Conservation (phyloP, 2,329 filamentous ascomycete species). For the Uncinocarpus reesii region DNA sequence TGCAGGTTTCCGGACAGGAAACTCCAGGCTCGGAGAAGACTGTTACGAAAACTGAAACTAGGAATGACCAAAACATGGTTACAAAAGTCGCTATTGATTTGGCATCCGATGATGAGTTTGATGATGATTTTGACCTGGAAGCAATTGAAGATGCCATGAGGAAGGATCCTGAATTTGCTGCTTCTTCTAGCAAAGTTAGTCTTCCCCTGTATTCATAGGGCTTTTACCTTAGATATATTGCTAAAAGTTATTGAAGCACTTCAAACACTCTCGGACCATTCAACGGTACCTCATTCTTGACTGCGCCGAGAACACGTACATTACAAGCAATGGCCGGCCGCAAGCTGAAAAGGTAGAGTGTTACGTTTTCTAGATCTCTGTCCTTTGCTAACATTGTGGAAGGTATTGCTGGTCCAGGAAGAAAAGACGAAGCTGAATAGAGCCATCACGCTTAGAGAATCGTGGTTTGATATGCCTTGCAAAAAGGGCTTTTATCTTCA, state of each 20-base stretch:
- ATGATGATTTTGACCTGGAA: conserved; percentile 52
- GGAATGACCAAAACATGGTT: conserved; percentile 29
- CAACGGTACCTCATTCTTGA: conserved; percentile 77
- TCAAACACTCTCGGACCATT: conserved; percentile 58
- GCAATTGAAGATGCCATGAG: conserved; percentile 52
- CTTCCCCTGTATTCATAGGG: conserved; percentile 23
- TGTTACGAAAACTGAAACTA: conserved; percentile 13
- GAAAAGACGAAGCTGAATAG: conserved; percentile 58
- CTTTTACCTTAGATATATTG: conserved; percentile 25
- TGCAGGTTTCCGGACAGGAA: not conserved
- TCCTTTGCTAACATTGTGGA: conserved; percentile 12
- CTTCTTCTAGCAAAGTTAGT: conserved; percentile 60
- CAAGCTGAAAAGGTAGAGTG: conserved; percentile 60
- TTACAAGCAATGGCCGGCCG: conserved; percentile 49
- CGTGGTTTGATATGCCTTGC: conserved; percentile 76
- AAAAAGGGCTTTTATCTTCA: conserved; percentile 70
- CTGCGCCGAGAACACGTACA: conserved; percentile 59
- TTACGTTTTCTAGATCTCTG: conserved; percentile 17
- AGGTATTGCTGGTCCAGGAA: conserved; percentile 74
- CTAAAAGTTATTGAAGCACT: conserved; percentile 56
- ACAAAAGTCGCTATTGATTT: conserved; percentile 36
- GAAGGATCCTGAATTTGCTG: conserved; percentile 47
- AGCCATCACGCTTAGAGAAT: conserved; percentile 66
- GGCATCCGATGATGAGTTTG: conserved; percentile 63
- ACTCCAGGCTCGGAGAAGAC: not conserved